Evolutionary conservation across 495 filamentous ascomycete genomes (phyloP).

Genomic region (Wilcoxina mikolae): DNA sequence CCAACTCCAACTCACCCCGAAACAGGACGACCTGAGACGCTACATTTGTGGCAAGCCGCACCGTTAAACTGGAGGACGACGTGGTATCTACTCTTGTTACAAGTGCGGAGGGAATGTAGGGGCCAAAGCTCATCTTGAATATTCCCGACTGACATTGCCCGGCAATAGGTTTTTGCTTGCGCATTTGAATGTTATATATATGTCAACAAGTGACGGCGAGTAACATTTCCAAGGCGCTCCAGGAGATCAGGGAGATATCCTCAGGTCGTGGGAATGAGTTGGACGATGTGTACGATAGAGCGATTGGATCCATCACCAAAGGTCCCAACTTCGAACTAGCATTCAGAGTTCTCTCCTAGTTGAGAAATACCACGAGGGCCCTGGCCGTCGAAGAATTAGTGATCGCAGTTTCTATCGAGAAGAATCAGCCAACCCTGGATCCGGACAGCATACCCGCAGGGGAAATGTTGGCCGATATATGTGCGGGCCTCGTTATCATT

Average conservation of each 20-base stretch:
- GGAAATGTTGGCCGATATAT: not conserved
- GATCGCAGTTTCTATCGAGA: conserved; percentile 6
- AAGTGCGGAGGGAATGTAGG: conserved; percentile 8
- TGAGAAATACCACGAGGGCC: not conserved
- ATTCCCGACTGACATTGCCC: not conserved
- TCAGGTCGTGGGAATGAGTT: not conserved
- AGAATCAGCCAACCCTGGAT: conserved; percentile 2
- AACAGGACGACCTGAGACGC: conserved; percentile 3
- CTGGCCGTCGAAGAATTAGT: conserved; percentile 3
- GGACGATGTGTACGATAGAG: not conserved
- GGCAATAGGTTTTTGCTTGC: conserved; percentile 8
- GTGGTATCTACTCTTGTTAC: conserved; percentile 5
- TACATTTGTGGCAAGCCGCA: conserved; percentile 2
- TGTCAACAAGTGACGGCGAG: conserved; percentile 1
- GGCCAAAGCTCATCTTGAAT: not conserved
- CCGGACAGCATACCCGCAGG: not conserved
- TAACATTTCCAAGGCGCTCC: not conserved
- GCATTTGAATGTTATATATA: conserved; percentile 6
- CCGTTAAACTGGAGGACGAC: conserved; percentile 2
- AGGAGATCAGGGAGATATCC: not conserved
- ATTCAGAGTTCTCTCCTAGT: conserved; percentile 3
- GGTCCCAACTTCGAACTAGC: not conserved
- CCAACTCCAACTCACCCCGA: conserved; percentile 4
- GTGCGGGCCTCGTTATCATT: conserved; percentile 3
- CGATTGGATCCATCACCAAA: not conserved